Evolutionary conservation across 495 filamentous ascomycete species (phyloP), one percentile per base, ranked within the genome.

Genomic region (Hyaloscypha variabilis): DNA sequence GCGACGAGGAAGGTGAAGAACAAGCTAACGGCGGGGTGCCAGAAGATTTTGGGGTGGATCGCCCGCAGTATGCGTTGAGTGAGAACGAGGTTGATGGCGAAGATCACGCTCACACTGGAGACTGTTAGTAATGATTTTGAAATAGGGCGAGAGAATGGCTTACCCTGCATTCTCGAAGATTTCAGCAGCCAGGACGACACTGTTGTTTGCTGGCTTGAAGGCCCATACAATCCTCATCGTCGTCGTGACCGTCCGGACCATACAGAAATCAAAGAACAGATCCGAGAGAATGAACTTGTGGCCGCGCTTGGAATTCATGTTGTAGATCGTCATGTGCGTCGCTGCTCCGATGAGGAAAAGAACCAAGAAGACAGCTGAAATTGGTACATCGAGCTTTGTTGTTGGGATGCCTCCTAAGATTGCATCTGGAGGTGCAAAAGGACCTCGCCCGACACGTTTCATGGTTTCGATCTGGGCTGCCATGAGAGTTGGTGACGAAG

Each of bases 201-300:
- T 88, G 67, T 93, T 67, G 54, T 67, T 67, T 10, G 23, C 52
- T 10, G 65, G 53, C 3, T 30, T 74, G 19, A 78, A 71, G 53
- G 87, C 85, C 1, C 91, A 87, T 30, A 82, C 70, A 51, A 88
- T 81, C 24, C 93, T 82, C 17, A 90, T 83, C 77, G 61, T 67
- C 29, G 26, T 42, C 6, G 65, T 67, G 6, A 67, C 60, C 19
- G 61, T 64, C 25, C 60, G 51, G 17, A 60, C 65, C 61, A 89
- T 85, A 77, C 86, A 95, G 82, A 97, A 93, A 65, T 87, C 91
- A 72, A 93, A 91, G 19, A 89, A 73, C 63, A 90, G 80, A 55
- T 64, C 61, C 6, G 60, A 63, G 25, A 67, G 30, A 30, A 59
- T 60, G 78, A 94, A 96, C 55, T 90, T 90, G 74, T 91, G 87